Evolutionary conservation across 2,329 filamentous ascomycete genomes (phyloP), one percentile per base, ranked within the genome.

Genomic region (Falciphora oryzae): DNA sequence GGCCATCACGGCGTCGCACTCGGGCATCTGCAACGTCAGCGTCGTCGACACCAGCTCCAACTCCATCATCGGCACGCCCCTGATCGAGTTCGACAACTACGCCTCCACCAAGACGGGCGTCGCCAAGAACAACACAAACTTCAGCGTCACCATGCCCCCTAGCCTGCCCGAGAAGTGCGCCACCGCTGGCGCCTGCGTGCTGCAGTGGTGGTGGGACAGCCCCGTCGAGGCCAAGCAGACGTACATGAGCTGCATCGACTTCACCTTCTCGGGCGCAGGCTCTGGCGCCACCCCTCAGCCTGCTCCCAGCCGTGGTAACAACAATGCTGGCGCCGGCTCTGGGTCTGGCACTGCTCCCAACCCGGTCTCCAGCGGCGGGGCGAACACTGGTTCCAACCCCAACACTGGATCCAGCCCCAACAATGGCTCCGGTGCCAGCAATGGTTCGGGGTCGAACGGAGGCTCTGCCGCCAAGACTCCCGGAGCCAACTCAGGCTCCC

Each of bases 241-340:
- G n/a, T 85, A 85, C 71, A 81, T 84, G 75, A 77, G 77, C 63
- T 85, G 83, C 70, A 74, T 85, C 65, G 83, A 85, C 72, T 84
- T 85, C 59, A 68, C 66, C 63, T 64, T 68, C 56, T 44, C 35
- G 14, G 65, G 65, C 22, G 13, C 57, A 7, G 65, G 62, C 29
- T 27, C 7, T 4, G 59, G 64, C 1, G 35, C 53, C 10, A 56
- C 59, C 16, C n/a, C 35, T 14, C 27, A 38, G n/a, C n/a, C n/a
- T 13, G 25, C 31, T 4, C 10, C 59, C 10, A 31, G 38, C 38
- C 14, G 38, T 44, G 16, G 16, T 44, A 16, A 22, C 14, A 44
- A 16, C 14, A 44, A 16, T 22, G 18, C 8, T 18, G 38, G 38
- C 4, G 16, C 38, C 18, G 38, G 8, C 18, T 22, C 13, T 5